Conservation (phyloP, 1,284 basidiomycete species). For the Psilocybe mexicana region DNA sequence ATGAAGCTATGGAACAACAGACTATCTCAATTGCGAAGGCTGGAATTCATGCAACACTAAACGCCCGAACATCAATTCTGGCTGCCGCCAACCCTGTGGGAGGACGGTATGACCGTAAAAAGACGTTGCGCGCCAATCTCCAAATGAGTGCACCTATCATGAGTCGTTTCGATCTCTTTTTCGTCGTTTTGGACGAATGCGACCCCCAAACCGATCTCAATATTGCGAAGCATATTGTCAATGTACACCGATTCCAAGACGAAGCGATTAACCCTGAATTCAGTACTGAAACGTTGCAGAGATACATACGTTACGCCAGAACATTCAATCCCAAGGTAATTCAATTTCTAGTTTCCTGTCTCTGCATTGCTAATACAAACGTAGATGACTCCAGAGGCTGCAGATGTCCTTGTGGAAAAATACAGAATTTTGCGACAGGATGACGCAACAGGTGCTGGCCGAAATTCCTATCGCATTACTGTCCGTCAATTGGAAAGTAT, state of each 20-base stretch:
- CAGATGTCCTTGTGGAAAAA: constrained; percentile 93
- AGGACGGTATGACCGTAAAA: constrained; percentile 96
- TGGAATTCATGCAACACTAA: constrained; percentile 97
- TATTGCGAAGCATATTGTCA: constrained; percentile 96
- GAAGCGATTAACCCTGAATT: constrained; percentile 96
- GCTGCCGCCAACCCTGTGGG: constrained; percentile 98
- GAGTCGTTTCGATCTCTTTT: constrained; percentile 99
- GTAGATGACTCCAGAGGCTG: constrained; percentile 90
- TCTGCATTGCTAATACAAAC: constrained; percentile 7
- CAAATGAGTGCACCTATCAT: constrained; percentile 99
- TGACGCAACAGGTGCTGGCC: constrained; percentile 84
- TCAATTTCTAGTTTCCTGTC: background rate
- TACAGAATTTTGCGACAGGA: constrained; percentile 93
- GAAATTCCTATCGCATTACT: constrained; percentile 94
- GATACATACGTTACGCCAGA: constrained; percentile 95
- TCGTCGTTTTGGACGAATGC: constrained; percentile 98
- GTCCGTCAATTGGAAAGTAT: constrained; percentile 96
- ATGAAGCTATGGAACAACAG: constrained; percentile 99
- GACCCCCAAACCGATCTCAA: constrained; percentile 92
- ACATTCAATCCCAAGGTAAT: constrained; percentile 94
- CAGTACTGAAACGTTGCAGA: constrained; percentile 93
- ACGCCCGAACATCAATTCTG: constrained; percentile 96
- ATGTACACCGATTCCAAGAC: constrained; percentile 95
- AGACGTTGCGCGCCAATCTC: constrained; percentile 91
- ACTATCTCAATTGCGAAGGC: constrained; percentile 99